phyloP scores from a whole-genome alignment of 306 rosid genomes.

The Prunus salicina region DNA sequence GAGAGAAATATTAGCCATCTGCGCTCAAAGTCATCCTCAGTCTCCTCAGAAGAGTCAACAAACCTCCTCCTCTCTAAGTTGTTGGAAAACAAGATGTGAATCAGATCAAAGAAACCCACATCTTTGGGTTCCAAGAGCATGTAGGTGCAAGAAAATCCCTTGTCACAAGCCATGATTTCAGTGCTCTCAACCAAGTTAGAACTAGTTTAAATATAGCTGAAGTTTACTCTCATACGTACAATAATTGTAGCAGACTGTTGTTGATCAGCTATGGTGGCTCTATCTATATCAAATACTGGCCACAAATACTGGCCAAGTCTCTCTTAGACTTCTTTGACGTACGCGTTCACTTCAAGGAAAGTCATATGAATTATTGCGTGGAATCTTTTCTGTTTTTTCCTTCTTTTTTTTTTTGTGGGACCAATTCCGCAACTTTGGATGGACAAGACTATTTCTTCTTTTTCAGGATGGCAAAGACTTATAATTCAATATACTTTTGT shows the following conservation, averaged over 20 bases:
- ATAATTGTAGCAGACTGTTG: neutral
- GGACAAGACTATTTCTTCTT: too few relatives aligned
- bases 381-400: too few relatives aligned
- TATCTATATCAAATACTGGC: neutral
- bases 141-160: constrained; percentile 40
- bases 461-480: too few relatives aligned
- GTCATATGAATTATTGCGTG: too few relatives aligned
- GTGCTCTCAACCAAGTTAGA: too few relatives aligned
- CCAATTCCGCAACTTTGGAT: too few relatives aligned
- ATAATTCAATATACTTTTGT: too few relatives aligned
- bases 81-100: constrained; percentile 35
- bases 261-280: neutral
- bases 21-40: constrained; percentile 28
- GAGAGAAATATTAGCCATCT: constrained; percentile 68
- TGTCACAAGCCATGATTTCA: constrained; percentile 30
- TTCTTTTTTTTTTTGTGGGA: too few relatives aligned
- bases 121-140: constrained; percentile 59
- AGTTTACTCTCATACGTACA: too few relatives aligned
- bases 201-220: too few relatives aligned
- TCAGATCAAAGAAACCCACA: constrained; percentile 48
- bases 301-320: neutral
- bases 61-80: constrained; percentile 38
- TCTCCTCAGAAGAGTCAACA: constrained; percentile 34
- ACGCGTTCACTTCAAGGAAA: neutral
- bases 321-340: neutral